A percentile compares a stretch with the other conserved stretches of the same genome.
Evolutionary conservation across 306 rosid species (phyloP).

Genomic region (Vigna hirtella): DNA sequence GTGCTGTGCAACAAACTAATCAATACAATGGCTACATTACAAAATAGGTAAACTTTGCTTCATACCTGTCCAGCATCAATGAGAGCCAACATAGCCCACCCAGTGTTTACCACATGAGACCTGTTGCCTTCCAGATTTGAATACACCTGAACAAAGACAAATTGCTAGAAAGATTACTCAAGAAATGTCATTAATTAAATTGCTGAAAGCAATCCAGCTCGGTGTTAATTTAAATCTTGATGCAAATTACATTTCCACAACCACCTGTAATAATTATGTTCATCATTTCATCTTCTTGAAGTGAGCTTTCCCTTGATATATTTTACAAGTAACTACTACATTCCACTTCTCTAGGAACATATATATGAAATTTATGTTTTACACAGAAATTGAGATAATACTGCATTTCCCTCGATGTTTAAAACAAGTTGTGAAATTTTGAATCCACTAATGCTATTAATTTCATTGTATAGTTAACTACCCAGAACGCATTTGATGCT

Average conservation of each 20-base stretch:
- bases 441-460: constrained; percentile 19
- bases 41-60: constrained; percentile 35
- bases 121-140: constrained; percentile 67
- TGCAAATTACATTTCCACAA: constrained; percentile 19
- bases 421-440: not conserved
- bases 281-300: constrained; percentile 10
- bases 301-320: constrained; percentile 30
- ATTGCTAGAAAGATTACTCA: constrained; percentile 7
- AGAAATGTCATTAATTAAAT: constrained; percentile 38
- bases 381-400: not conserved
- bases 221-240: constrained; percentile 29
- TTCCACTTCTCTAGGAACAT: not conserved
- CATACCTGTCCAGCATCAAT: constrained; percentile 83
- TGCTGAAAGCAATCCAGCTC: constrained; percentile 21
- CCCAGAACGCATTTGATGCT: not conserved
- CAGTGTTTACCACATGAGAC: constrained; percentile 80
- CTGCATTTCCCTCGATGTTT: not conserved
- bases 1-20: constrained; percentile 27
- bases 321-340: not conserved
- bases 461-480: not conserved
- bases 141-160: constrained; percentile 63
- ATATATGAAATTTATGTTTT: constrained; percentile 1
- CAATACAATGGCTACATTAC: constrained; percentile 16
- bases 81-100: constrained; percentile 83
- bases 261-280: constrained; percentile 23